These are phyloP conservation scores for Suhomyces bribrorum DNA, from an alignment of 1,139 yeast species.

Conservation along the genomic window DNA sequence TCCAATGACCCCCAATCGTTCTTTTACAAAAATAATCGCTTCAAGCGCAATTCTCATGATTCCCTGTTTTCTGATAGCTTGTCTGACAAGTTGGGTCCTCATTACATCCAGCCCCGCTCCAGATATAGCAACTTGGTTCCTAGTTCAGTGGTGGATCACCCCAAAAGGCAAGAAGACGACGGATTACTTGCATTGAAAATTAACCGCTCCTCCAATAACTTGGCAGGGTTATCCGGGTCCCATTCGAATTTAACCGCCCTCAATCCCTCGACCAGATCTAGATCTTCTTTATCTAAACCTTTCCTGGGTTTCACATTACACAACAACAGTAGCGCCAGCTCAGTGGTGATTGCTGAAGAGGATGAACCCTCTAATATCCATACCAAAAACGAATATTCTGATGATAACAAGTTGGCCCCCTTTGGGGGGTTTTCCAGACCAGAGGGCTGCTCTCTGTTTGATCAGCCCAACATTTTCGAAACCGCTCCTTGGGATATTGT, in stretches of 20 bases:
- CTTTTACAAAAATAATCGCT: conserved; percentile 26
- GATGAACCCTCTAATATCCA: conserved; percentile 11
- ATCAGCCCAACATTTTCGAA: conserved; percentile 59
- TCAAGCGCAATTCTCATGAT: conserved; percentile 16
- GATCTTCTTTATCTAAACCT: conserved; percentile 23
- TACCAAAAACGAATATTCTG: conserved; percentile 26
- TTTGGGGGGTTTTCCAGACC: conserved; percentile 74
- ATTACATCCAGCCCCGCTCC: conserved; percentile 50
- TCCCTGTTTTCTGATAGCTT: conserved; percentile 18
- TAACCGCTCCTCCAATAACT: conserved; percentile 37
- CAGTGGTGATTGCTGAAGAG: conserved; percentile 35
- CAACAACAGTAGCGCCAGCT: conserved; percentile 32
- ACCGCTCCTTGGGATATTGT: conserved; percentile 77
- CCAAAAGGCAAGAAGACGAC: conserved; percentile 29
- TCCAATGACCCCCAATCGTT: conserved; percentile 28
- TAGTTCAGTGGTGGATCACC: conserved; percentile 45
- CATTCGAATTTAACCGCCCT: conserved; percentile 18
- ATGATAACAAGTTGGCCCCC: conserved; percentile 53
- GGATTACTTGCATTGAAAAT: conserved; percentile 46
- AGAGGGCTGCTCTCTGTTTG: conserved; percentile 41
- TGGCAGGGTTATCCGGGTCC: conserved; percentile 20
- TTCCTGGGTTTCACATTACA: conserved; percentile 26
- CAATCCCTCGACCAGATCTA: conserved; percentile 13
- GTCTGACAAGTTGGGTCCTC: conserved; percentile 29
- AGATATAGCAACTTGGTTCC: conserved; percentile 24